Base-by-base conservation (phyloP, 1,284 basidiomycete genomes). In the Athelia sp. region DNA sequence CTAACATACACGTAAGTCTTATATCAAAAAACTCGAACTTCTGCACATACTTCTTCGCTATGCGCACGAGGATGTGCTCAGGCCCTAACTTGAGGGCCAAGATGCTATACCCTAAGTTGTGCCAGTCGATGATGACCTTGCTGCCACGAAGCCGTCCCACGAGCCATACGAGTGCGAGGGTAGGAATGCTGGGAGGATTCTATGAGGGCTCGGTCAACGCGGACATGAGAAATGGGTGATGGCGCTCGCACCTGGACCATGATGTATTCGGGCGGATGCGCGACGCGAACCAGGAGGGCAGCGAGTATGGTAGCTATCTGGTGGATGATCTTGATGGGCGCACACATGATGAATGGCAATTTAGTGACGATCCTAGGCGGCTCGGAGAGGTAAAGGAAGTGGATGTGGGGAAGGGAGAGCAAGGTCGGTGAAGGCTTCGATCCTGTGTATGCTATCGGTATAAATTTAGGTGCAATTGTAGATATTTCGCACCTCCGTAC, bases 111-210 rank as follows among this genome's bases (percentile, higher is more conserved):
- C 94, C 95, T 9, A 96, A 81, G 65, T 99, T 99, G 66, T 99
- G 97, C 97, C 97, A 99, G 69, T 99, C 97, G 53, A 99, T 96
- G 50, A 99, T 88, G 52, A 99, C 75, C 58, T 90, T 90, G 54
- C 85, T 87, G 1, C 87, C 83, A 15, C 83, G 76, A 3, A 92
- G 61, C 45, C 70, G 66, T 19, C 79, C 79, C 0, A 89, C 82
- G 35, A 93, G 64, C 72, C 90, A 89, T 1, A 93, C 91, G 10
- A 99, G 71, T 2, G 85, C 81, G 13, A 99, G 80, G 0, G 96
- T 96, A 0, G 97, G 97, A 19, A 99, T 93, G 48, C 91, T 93
- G 2, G 97, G 97, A 13, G 97, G 97, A 60, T 98, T 99, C 90
- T 98, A 69, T 32, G 45, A 34, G 43, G 17, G 3, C 17, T 10